Evolutionary conservation across 768 basidiomycete species (phyloP).

Genomic region (Tylopilus felleus): DNA sequence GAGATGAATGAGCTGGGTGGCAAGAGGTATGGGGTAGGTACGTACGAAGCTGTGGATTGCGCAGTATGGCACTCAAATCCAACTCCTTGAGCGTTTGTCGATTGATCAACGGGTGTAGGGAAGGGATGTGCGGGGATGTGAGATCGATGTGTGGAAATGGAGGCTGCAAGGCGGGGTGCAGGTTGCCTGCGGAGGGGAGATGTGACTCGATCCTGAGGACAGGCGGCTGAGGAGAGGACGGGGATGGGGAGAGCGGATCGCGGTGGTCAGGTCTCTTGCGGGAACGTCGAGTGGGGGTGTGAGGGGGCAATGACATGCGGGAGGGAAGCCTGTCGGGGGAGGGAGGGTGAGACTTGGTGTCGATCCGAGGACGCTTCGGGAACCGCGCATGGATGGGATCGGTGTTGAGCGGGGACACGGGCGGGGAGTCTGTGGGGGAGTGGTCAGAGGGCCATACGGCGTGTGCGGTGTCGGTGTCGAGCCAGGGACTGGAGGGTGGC

Average conservation of each 20-base stretch:
- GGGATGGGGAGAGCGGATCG: conserved; percentile 30
- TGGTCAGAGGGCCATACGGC: conserved; percentile 41
- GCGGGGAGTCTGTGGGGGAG: conserved; percentile 31
- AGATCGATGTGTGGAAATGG: conserved; percentile 38
- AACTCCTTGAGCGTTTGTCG: conserved; percentile 80
- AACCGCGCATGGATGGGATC: conserved; percentile 19
- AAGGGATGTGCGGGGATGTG: conserved; percentile 56
- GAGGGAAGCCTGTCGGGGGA: conserved; percentile 12
- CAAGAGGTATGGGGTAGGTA: conserved; percentile 19
- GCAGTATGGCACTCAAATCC: conserved; percentile 80
- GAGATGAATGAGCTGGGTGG: conserved; percentile 1
- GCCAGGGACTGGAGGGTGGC: conserved; percentile 33
- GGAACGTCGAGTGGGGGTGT: conserved; percentile 30
- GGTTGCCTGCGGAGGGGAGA: conserved; percentile 18
- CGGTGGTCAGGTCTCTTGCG: conserved; percentile 28
- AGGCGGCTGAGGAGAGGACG: conserved; percentile 18
- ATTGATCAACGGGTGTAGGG: conserved; percentile 74
- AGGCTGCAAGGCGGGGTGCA: conserved; percentile 31
- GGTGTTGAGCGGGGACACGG: conserved; percentile 41
- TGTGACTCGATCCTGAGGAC: conserved; percentile 25
- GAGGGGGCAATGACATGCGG: conserved; percentile 18
- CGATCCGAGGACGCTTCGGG: conserved; percentile 32
- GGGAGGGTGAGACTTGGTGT: conserved; percentile 16
- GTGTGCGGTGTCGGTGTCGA: conserved; percentile 27
- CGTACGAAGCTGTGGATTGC: conserved; percentile 89